These are phyloP conservation scores for Gigaspora rosea DNA, from an alignment of 192 early-diverging fungal genomes.

Conservation along the genomic window DNA sequence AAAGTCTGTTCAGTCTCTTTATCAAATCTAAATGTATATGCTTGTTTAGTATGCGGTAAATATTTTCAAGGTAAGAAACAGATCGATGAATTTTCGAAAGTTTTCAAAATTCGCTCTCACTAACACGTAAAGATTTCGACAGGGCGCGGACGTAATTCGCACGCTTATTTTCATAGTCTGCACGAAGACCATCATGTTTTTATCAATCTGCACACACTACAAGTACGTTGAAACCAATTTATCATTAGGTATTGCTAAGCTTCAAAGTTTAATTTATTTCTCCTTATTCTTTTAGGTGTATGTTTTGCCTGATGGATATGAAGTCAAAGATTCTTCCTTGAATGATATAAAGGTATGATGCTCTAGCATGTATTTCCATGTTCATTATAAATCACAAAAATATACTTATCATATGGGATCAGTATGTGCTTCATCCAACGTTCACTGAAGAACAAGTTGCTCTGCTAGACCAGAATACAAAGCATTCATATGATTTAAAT, in stretches of 20 bases:
- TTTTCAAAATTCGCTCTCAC: neutral
- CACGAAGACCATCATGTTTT: conserved; percentile 96
- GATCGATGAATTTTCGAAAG: neutral
- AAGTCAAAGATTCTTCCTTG: conserved; percentile 82
- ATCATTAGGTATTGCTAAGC: neutral
- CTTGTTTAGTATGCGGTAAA: conserved; percentile 95
- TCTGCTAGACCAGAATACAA: conserved; percentile 62
- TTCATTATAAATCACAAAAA: neutral
- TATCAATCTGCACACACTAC: conserved; percentile 84
- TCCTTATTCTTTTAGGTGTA: conserved; percentile 59
- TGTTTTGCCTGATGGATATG: conserved; percentile 92
- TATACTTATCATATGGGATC: neutral
- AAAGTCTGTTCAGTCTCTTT: conserved; percentile 95
- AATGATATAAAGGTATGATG: conserved; percentile 84
- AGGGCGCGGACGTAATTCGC: conserved; percentile 86
- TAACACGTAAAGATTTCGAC: neutral
- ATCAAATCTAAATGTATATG: conserved; percentile 91
- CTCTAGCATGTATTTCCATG: neutral
- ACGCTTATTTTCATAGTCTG: conserved; percentile 95
- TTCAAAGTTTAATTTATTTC: neutral
- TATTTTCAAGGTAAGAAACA: conserved; percentile 79
- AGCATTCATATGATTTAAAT: conserved; percentile 75
- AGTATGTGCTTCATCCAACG: conserved; percentile 85
- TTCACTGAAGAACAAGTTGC: conserved; percentile 70
- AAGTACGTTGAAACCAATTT: conserved; percentile 39